Evolutionary conservation across 2,329 filamentous ascomycete species (phyloP), one percentile per base, ranked within the genome.

Genomic region (Lomentospora prolificans): DNA sequence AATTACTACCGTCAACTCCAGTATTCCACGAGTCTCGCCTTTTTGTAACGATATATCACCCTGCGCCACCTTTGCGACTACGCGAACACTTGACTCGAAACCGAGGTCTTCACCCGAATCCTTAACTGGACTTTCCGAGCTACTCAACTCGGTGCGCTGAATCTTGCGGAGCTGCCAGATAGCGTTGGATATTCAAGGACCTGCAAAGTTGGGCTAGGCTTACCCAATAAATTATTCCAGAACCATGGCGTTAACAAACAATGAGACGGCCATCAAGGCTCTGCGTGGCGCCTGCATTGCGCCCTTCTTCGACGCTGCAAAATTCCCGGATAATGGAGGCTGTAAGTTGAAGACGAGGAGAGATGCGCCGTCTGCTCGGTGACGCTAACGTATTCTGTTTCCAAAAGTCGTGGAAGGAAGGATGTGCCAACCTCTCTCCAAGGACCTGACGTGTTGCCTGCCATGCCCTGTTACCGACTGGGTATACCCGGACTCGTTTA

Each of bases 391-490:
- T 60, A 75, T 61, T 58, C 19, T 28, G 24, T 31, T 28, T 54
- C 17, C 14, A 22, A 3, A 24, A 87, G 84, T 80, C 64, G 66
- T 83, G 41, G 72, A 74, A 22, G 84, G 84, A 51, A 70, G 79
- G 27, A 61, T 81, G 39, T 82, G 79, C 64, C 71, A 73, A 79
- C 67, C 64, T 7, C 61, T 79, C 24, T 66, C 73, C 4, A 69
- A 71, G 9, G 75, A 75, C 33, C 62, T 84, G 3, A 75, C 75
- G 33, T 99, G 94, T 69, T 99, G 94, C 69, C 70, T 99, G 57
- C 94, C 94, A 59, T 99, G 94, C 69, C 94, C 94, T 30, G 77
- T 89, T 64, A 87, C 87, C 9, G 82, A 92, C 57, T 97, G 87
- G 85, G 72, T 80, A 24, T 84, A 85, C 60, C 76, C 81, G 10